These are phyloP conservation scores for Phytophthora rubi DNA, from an alignment of 352 stramenopile species.

Conservation along the genomic window DNA sequence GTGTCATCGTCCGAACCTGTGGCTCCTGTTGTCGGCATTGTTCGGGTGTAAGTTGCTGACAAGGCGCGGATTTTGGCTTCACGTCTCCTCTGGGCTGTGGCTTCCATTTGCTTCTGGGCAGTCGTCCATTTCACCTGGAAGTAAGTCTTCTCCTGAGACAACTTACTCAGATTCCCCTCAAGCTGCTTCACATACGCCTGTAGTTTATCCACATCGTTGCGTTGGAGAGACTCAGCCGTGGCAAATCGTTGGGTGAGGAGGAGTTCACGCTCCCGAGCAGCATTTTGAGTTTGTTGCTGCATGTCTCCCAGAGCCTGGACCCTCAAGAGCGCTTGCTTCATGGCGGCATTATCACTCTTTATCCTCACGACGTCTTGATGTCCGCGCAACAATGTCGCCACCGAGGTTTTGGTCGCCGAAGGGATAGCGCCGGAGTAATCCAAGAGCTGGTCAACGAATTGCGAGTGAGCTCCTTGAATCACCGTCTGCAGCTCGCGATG, in stretches of 20 bases:
- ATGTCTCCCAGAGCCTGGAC: constrained; percentile 70
- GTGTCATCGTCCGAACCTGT: constrained; percentile 1
- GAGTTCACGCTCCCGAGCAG: constrained; percentile 48
- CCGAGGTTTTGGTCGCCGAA: constrained; percentile 57
- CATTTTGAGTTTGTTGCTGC: constrained; percentile 55
- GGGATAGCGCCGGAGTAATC: constrained; percentile 60
- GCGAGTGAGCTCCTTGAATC: constrained; percentile 58
- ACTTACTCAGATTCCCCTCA: constrained; percentile 50
- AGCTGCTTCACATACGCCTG: constrained; percentile 57
- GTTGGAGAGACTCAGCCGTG: constrained; percentile 41
- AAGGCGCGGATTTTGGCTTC: constrained; percentile 60
- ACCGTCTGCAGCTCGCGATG: constrained; percentile 68
- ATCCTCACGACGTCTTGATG: constrained; percentile 50
- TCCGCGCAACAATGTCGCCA: constrained; percentile 52
- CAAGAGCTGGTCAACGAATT: constrained; percentile 64
- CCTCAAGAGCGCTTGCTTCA: constrained; percentile 76
- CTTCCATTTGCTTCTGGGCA: constrained; percentile 53
- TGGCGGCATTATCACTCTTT: constrained; percentile 65
- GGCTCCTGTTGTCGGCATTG: background rate
- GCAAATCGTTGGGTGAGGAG: constrained; percentile 45
- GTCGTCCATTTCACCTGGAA: constrained; percentile 52
- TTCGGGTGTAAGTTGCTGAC: constrained; percentile 45
- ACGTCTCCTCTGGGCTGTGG: constrained; percentile 40
- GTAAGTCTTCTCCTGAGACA: constrained; percentile 57
- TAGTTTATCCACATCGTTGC: constrained; percentile 54